Evolutionary conservation across 345 rosid genomes (phyloP), one percentile per base, ranked within the genome.

Genomic region (Ailanthus altissimus): DNA sequence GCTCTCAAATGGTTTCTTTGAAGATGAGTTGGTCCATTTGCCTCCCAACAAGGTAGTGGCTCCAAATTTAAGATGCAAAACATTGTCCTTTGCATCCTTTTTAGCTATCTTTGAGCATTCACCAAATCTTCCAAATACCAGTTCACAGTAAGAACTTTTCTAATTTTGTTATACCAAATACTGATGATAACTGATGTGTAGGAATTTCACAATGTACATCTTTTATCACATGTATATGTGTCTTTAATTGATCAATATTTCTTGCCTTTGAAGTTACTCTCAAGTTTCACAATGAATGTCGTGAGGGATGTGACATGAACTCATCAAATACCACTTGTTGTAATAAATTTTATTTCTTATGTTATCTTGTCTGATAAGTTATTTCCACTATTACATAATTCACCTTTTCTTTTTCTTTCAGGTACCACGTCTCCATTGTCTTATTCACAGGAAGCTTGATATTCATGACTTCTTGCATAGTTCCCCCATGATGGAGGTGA

Each of bases 371-470:
- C 47, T 10, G 25, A 16, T 14, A 26, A 67, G 49, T 28, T 47
- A n/a, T 40, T 23, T n/a, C 64, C 8, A 18, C 9, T 63, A 23
- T 64, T 64, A 3, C 12, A 13, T 38, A 15, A 38, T 21, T 38
- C 11, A 28, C 38, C 28, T n/a, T 49, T 25, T 83, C n/a, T 62
- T 74, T 73, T 78, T 51, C 45, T 50, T 83, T 45, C 78, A 91
- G 90, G 94, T 96, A 38, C 99, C 98, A 73, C 89, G 93, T 59
- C 90, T 96, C 74, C 99, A 96, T 76, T 96, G 99, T 79, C 68
- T 93, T 50, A 32, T 93, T 75, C 91, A 90, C 75, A 86, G 90
- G 87, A 96, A 92, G 89, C 98, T 96, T 72, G 88, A 82, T 68
- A 74, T 80, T 73, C 79, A 73, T 21, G 92, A 96, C 81, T 92